Conservation (phyloP, 768 basidiomycete species). For the Auriscalpium microsporum region DNA sequence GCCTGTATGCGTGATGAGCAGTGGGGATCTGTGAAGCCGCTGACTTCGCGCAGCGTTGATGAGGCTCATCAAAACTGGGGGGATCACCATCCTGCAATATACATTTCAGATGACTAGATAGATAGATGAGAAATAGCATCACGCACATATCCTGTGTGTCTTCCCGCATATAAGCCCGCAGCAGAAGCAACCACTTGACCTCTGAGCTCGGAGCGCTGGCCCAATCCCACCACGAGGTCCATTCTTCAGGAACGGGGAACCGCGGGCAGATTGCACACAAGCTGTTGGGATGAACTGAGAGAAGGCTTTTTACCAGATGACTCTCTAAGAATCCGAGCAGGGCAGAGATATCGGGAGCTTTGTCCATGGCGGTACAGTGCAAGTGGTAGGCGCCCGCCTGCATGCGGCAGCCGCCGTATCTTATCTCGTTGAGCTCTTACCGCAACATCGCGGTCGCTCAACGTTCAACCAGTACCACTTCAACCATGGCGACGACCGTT, state of each 20-base stretch:
- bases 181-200: constrained; percentile 6
- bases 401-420: no score
- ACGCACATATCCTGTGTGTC: no score
- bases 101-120: no score
- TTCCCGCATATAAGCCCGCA: no score
- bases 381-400: no score
- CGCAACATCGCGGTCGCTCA: no score
- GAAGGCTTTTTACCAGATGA: not conserved
- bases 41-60: not conserved
- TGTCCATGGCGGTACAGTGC: no score
- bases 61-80: not conserved
- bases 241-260: constrained; percentile 17
- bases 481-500: constrained; percentile 42
- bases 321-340: not conserved
- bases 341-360: no score
- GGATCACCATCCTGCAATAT: not conserved
- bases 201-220: constrained; percentile 6
- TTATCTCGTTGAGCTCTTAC: no score
- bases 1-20: not conserved
- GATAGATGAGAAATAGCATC: no score
- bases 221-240: constrained; percentile 33
- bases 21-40: not conserved
- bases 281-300: not conserved
- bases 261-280: constrained; percentile 8
- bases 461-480: not conserved